These are phyloP conservation scores for Prunus salicina DNA, from an alignment of 306 rosid species.

Conservation along the genomic window DNA sequence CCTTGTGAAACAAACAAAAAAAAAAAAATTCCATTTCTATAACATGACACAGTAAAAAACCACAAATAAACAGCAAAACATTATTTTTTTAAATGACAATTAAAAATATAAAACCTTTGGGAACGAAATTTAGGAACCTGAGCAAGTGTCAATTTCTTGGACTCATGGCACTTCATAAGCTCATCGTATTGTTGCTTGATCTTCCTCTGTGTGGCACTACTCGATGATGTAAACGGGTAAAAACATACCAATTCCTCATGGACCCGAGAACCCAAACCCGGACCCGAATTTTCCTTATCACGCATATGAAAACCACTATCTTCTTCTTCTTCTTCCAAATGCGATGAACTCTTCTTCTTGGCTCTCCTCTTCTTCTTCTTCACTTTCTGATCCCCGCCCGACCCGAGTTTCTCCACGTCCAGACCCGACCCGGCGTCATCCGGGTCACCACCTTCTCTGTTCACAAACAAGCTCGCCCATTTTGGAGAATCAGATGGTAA, in stretches of 20 bases:
- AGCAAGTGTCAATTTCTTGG: constrained; percentile 58
- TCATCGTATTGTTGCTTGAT: constrained; percentile 82
- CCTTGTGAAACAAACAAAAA: not conserved
- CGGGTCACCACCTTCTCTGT: constrained; percentile 18
- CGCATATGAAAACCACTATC: constrained; percentile 5
- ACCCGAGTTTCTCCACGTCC: constrained; percentile 14
- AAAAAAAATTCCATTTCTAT: not conserved
- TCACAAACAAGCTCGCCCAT: constrained; percentile 45
- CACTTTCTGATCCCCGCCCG: constrained; percentile 30
- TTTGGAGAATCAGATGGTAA: constrained; percentile 50
- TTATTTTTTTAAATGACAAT: too few relatives aligned
- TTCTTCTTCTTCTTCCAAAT: constrained; percentile 29
- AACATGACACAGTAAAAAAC: too few relatives aligned
- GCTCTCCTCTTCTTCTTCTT: constrained; percentile 68
- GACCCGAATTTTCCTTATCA: constrained; percentile 28
- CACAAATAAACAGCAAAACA: not conserved
- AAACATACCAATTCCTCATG: constrained; percentile 46
- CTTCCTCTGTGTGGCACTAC: constrained; percentile 76
- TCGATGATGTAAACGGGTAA: constrained; percentile 72
- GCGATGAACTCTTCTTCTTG: constrained; percentile 52
- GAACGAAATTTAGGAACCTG: constrained; percentile 42
- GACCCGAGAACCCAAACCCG: constrained; percentile 25
- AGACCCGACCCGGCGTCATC: constrained; percentile 16
- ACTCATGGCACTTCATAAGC: constrained; percentile 57
- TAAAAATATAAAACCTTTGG: not conserved